Evolutionary conservation across 495 filamentous ascomycete species (phyloP).

Genomic region (Haplographium delicatum): DNA sequence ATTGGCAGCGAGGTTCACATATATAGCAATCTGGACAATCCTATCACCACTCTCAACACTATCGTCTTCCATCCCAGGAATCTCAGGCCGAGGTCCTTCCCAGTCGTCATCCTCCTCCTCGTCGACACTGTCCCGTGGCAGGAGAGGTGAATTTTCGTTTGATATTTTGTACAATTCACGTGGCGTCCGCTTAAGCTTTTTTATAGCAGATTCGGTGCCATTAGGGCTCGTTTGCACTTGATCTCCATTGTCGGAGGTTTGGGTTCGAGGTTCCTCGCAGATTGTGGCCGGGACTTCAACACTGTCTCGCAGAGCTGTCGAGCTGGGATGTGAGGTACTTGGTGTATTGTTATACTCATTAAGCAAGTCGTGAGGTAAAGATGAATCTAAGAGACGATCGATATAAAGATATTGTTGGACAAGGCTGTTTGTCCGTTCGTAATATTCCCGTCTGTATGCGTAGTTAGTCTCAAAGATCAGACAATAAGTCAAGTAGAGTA

Average conservation of each 20-base stretch:
- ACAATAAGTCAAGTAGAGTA: too few relatives aligned
- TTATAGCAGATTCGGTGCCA: slow-evolving; percentile 15
- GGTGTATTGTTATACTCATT: slow-evolving; percentile 70
- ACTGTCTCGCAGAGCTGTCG: slow-evolving; percentile 27
- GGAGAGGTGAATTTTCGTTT: slow-evolving; percentile 39
- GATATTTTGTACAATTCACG: slow-evolving; percentile 75
- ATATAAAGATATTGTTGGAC: slow-evolving; percentile 88
- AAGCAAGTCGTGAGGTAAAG: slow-evolving; percentile 76
- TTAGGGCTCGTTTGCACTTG: not conserved
- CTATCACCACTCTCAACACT: slow-evolving; percentile 58
- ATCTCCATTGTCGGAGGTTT: not conserved
- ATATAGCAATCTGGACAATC: slow-evolving; percentile 75
- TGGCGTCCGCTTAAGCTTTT: slow-evolving; percentile 69
- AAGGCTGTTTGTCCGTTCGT: slow-evolving; percentile 75
- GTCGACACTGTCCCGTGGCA: slow-evolving; percentile 1
- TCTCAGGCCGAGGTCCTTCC: slow-evolving; percentile 36
- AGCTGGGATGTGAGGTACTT: slow-evolving; percentile 22
- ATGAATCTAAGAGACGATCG: slow-evolving; percentile 84
- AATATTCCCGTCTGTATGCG: slow-evolving; percentile 66
- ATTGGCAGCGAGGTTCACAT: slow-evolving; percentile 83
- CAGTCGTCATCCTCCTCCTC: slow-evolving; percentile 25
- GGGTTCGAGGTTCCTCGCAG: slow-evolving; percentile 35
- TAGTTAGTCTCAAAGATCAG: too few relatives aligned
- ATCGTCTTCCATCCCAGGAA: slow-evolving; percentile 49
- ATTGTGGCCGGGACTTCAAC: slow-evolving; percentile 55